Base-by-base conservation (phyloP, 768 basidiomycete species). In the Lactifluus subvellereus region DNA sequence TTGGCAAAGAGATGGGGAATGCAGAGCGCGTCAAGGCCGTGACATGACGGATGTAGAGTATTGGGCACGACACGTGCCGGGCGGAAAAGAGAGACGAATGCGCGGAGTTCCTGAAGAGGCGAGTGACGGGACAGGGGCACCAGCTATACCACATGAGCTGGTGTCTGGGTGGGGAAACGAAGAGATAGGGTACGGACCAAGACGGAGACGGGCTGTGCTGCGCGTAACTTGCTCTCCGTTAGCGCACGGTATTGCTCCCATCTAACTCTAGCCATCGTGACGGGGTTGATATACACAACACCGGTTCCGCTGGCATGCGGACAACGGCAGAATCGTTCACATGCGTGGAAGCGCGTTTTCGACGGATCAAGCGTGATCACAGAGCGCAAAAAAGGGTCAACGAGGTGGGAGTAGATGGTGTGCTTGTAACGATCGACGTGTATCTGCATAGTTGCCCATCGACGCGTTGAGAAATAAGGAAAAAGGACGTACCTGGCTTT, bases 371-470 rank as follows among this genome's bases (percentile, higher is more conserved):
- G 75, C 1, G 89, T 88, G 47, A 86, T 75, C 55, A 91, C 80
- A 0, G 75, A 69, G 16, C 78, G 77, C 48, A 93, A 75, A 69
- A 85, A 83, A 0, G 86, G 84, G 67, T 91, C 87, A 0, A 79
- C 78, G 3, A 76, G 59, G 43, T 77, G 77, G 0, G 79, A 75
- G 68, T 86, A 94, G 18, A 96, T 81, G 3, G 74, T 71, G 68
- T 85, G 70, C 71, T 98, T 97, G 77, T 98, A 97, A 40, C 89
- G 81, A 72, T 98, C 95, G 40, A 95, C 79, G 69, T 98, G 95
- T 62, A 98, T 87, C 89, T 91, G 64, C 4, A 61, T 45, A 30
- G 27, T 11, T 11, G 16, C 13, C 0, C 16, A 16, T 57, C 47
- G 38, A 16, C n/a, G 20, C 9, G 8, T 6, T 38, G 9, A 54